Evolutionary conservation across 2,329 filamentous ascomycete genomes (phyloP), one percentile per base, ranked within the genome.

Genomic region (Gyromitra esculenta): DNA sequence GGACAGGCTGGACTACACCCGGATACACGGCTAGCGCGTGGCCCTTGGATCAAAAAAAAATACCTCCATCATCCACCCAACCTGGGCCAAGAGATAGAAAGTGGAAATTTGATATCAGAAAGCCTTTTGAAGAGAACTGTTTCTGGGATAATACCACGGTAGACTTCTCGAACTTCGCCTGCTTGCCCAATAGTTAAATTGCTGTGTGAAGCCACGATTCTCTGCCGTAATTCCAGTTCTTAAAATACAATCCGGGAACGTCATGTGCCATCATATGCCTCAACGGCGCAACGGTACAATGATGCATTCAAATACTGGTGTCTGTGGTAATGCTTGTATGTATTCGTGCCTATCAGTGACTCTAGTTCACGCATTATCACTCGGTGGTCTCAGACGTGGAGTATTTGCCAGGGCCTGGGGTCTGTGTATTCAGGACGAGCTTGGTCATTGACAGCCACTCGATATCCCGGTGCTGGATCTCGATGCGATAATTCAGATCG

Each of bases 21-120:
- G 25, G 62, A 25, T 64, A 21, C 43, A 15, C 15, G 43, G 62
- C 15, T 64, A 50, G 62, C 62, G 62, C 43, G 43, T 31, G n/a
- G 4, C 48, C n/a, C 18, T 63, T 63, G 7, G 13, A 11, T 1
- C 21, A 2, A 45, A 35, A 64, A 31, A 21, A 39, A 64, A 52
- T 25, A 37, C 41, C 25, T 31, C 25, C 25, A 31, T 31, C 25
- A 4, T 7, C 18, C 25, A 4, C 5, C 18, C 18, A 59, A 11
- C 6, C 37, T 21, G 9, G 21, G 4, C 18, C 18, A 11, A 35
- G 13, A 25, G 9, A n/a, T 9, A 21, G 48, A 7, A 25, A 9
- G 11, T 9, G n/a, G 48, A 21, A 52, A 52, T 18, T 21, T 21
- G 48, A 52, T 52, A 52, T 52, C n/a, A 52, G 48, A 52, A 25